Conservation (phyloP, 768 basidiomycete genomes). For the Gyrodon lividus region DNA sequence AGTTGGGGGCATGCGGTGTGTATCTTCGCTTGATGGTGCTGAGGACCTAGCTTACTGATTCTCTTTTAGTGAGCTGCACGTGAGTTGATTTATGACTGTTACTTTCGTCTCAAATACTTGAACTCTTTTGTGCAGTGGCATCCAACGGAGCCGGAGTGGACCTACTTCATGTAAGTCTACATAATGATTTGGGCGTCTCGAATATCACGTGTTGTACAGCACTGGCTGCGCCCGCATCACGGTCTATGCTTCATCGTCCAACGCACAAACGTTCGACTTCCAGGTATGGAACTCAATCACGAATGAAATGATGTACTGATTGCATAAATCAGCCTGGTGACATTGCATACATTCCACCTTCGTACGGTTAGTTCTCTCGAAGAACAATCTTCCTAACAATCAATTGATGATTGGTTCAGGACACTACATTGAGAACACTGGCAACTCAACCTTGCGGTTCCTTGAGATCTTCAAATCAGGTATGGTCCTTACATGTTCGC, state of each 20-base stretch:
- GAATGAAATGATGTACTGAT: not conserved
- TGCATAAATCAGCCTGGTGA: conserved; percentile 30
- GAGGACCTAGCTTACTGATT: not conserved
- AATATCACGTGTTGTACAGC: conserved; percentile 20
- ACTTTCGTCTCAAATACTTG: not conserved
- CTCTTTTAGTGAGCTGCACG: conserved; percentile 42
- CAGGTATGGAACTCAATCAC: conserved; percentile 27
- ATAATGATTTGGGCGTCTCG: not conserved
- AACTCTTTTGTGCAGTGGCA: conserved; percentile 40
- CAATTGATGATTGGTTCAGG: conserved; percentile 32
- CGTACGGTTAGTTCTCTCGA: conserved; percentile 19
- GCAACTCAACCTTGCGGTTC: conserved; percentile 54
- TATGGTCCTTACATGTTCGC: conserved; percentile 15
- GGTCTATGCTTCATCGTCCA: conserved; percentile 39
- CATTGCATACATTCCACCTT: conserved; percentile 23
- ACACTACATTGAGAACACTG: conserved; percentile 69
- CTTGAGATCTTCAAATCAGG: conserved; percentile 64
- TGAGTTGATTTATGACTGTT: conserved; percentile 21
- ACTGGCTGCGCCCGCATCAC: conserved; percentile 42
- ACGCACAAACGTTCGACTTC: conserved; percentile 46
- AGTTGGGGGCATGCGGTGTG: conserved; percentile 58
- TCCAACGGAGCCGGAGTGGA: conserved; percentile 50
- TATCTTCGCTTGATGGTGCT: not conserved
- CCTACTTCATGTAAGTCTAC: conserved; percentile 37
- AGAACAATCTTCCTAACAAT: not conserved